Base-by-base conservation (phyloP, 2,329 filamentous ascomycete species). In the Penicillium sp. region DNA sequence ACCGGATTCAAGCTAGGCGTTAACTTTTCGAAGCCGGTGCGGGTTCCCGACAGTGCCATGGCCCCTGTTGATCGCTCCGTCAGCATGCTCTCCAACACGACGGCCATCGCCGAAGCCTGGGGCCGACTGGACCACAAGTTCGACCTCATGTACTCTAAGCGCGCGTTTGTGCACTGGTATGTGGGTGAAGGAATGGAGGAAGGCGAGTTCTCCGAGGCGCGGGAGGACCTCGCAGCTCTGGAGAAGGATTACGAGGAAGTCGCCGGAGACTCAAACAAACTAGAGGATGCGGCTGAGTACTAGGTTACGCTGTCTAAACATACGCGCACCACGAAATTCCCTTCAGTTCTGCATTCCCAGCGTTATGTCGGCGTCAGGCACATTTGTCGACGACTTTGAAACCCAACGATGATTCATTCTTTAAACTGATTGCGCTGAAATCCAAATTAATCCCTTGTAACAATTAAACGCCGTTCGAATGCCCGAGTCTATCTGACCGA, bases 131-230 rank as follows among this genome's bases (percentile, higher is more conserved):
- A 89, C 52, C 82, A 86, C 82, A 98, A 98, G 79, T 98, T 98
- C 78, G 93, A 98, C 69, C 88, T 98, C 72, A 98, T 98, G 93
- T 96, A 97, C 85, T 94, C 89, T 73, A 98, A 98, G 86, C 93
- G 93, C 79, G 93, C 93, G 54, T 98, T 98, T 77, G 93, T 98
- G 58, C 93, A 98, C 78, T 98, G 93, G 93, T 98, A 97, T 67
- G 93, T 98, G 69, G 93, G 93, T 77, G 93, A 97, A 81, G 93
- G 93, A 83, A 98, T 98, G 93, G 93, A 98, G 81, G 93, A 98
- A 75, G 93, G 93, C 74, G 93, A 98, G 77, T 98, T 98, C 83
- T 95, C 89, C 47, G 93, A 98, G 80, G 93, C 93, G 57, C 90
- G 93, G 72, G 93, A 98, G 78, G 93, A 98, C 77, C 78, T 98